phyloP scores from a whole-genome alignment of 2,329 filamentous ascomycete species.

The Geosmithia morbida region DNA sequence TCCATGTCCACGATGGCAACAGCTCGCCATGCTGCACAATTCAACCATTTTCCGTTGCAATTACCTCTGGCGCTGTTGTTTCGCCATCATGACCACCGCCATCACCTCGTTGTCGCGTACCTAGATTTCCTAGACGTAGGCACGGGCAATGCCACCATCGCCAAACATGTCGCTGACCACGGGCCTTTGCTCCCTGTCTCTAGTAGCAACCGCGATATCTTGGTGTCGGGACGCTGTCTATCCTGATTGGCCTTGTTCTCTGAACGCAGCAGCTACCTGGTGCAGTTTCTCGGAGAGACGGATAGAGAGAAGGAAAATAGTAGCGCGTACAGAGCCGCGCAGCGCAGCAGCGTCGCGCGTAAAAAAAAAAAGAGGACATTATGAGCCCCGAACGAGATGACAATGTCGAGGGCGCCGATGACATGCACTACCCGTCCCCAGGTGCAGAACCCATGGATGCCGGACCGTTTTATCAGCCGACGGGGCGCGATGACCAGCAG shows the following conservation, averaged over 20 bases:
- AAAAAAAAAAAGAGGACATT: background rate
- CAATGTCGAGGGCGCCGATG: constrained; percentile 19
- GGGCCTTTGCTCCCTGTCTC: background rate
- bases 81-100: background rate
- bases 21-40: background rate
- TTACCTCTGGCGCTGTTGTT: background rate
- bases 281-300: background rate
- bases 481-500: constrained; percentile 15
- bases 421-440: constrained; percentile 31
- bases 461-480: constrained; percentile 27
- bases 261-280: too few species aligned
- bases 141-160: background rate
- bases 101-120: background rate
- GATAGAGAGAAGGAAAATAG: background rate
- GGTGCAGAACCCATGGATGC: constrained; percentile 26
- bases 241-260: background rate
- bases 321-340: background rate
- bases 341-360: background rate
- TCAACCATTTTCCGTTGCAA: background rate
- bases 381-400: constrained; percentile 20
- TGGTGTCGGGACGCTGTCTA: background rate
- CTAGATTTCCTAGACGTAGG: background rate
- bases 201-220: background rate
- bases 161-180: background rate
- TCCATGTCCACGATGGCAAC: background rate